A percentile compares a stretch with the other conserved stretches of the same genome.
These are phyloP conservation scores for Penicillium atrosanguineum DNA, from an alignment of 495 filamentous ascomycete species.

Conservation along the genomic window DNA sequence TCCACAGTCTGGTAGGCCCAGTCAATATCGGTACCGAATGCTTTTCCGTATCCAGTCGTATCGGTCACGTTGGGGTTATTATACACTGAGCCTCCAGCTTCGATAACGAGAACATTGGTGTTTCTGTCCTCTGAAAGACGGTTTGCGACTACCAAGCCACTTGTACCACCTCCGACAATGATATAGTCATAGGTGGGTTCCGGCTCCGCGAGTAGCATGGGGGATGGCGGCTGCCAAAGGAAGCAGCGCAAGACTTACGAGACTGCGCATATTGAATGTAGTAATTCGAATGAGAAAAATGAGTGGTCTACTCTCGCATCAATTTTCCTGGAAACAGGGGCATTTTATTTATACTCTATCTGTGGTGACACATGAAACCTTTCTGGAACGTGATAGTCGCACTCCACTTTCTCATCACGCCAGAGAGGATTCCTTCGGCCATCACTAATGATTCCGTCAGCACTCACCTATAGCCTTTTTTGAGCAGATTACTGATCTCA, in stretches of 20 bases:
- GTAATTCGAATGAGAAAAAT: neutral
- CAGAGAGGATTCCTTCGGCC: neutral
- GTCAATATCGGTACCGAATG: constrained; percentile 47
- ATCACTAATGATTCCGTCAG: neutral
- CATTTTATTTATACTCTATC: neutral
- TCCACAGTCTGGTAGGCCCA: constrained; percentile 49
- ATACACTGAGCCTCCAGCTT: constrained; percentile 51
- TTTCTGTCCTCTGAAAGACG: constrained; percentile 48
- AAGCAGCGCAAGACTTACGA: constrained; percentile 14
- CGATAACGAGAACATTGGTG: constrained; percentile 49
- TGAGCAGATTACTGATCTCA: neutral
- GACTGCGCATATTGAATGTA: constrained; percentile 10
- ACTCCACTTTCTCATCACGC: neutral
- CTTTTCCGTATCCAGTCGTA: constrained; percentile 35
- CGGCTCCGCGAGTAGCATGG: neutral
- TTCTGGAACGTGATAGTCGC: neutral
- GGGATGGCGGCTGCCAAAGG: constrained; percentile 14
- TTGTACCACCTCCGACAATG: constrained; percentile 52
- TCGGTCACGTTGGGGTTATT: constrained; percentile 51
- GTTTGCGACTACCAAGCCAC: constrained; percentile 53
- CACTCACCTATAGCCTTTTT: neutral
- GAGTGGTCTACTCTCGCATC: neutral
- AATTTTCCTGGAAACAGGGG: neutral
- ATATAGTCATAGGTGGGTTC: constrained; percentile 42
- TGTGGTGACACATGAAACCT: neutral